phyloP scores from a whole-genome alignment of 495 filamentous ascomycete species.

The Podospora anserina region DNA sequence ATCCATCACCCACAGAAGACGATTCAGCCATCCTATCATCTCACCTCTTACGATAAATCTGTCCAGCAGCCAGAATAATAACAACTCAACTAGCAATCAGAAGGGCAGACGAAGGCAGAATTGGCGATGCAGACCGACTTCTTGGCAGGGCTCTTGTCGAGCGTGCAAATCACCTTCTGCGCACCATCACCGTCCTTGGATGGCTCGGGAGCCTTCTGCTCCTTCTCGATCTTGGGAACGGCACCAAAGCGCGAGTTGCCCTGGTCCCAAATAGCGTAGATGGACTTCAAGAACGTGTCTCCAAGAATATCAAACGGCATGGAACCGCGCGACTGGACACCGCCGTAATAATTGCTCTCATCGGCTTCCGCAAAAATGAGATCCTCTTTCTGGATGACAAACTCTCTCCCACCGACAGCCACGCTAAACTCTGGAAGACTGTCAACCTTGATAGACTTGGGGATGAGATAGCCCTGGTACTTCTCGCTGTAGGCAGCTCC shows the following conservation, averaged over 20 bases:
- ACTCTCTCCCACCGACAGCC: constrained; percentile 63
- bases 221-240: constrained; percentile 59
- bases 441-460: constrained; percentile 51
- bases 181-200: background rate
- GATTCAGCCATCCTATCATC: no score
- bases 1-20: background rate
- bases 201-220: constrained; percentile 44
- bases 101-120: background rate
- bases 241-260: constrained; percentile 68
- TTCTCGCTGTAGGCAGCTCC: constrained; percentile 59
- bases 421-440: constrained; percentile 66
- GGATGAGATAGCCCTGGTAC: constrained; percentile 69
- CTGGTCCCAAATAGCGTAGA: constrained; percentile 76
- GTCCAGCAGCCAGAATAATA: background rate
- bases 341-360: constrained; percentile 61
- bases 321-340: constrained; percentile 68
- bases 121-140: background rate
- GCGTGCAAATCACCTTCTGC: background rate
- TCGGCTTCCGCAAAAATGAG: constrained; percentile 62
- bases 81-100: background rate
- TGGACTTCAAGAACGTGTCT: constrained; percentile 69
- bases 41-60: background rate
- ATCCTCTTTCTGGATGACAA: constrained; percentile 69
- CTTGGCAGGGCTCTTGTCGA: background rate
- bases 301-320: constrained; percentile 71